Base-by-base conservation (phyloP, 768 basidiomycete species). In the Suillus sp. region DNA sequence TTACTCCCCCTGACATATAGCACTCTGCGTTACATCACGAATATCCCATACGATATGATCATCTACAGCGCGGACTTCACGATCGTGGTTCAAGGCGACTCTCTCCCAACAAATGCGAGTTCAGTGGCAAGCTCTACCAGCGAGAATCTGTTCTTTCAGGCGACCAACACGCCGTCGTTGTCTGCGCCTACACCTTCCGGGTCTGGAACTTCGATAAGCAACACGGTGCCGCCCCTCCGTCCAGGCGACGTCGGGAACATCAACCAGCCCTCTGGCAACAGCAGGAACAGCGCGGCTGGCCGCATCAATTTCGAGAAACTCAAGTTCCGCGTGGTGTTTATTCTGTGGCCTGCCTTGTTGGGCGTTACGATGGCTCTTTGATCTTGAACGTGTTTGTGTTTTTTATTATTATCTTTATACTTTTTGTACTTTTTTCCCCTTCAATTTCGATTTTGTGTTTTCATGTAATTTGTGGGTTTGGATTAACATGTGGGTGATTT, bases 321-420 rank as follows among this genome's bases (percentile, higher is more conserved):
- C 64, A 81, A 79, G 66, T 83, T 84, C 69, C 72, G 79, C 11
- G 64, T 85, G 54, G 76, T 83, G 64, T 84, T 83, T 61, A 76
- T 86, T 64, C 71, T 83, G 27, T 86, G 85, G 83, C 84, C 86
- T 38, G 79, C 83, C 8, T 69, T 87, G 59, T 76, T 87, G 60
- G 87, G 86, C 2, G 72, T 86, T 51, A 79, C 82, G 40, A 80
- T 88, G 81, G 84, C 84, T 5, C 67, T 85, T 37, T 22, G 18
- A 7, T 62, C 0, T 11, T n/a, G 16, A 14, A 8, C 8, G 32
- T n/a, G 16, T 43, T 18, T 62, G 50, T 62, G 9, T 43, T 27
- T 22, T 45, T 20, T 32, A 34, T 27, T 32, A 20, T 32, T 50
- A 32, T 18, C 20, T 25, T 38, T 37, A 2, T 27, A 42, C 25